phyloP scores from a whole-genome alignment of 257 asterid genomes.

The Scutellaria minor region DNA sequence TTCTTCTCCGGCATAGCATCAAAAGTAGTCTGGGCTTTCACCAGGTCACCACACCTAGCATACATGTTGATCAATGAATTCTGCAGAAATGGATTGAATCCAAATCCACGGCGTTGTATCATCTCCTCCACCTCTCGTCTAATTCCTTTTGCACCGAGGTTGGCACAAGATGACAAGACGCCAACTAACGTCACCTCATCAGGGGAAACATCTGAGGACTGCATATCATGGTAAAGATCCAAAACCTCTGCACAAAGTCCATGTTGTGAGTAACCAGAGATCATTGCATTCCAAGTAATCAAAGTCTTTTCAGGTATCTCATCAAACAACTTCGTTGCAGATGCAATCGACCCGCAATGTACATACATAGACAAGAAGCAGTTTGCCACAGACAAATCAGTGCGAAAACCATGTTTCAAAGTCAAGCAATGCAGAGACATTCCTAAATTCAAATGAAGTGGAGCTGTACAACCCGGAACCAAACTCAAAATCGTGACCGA shows the following conservation, averaged over 20 bases:
- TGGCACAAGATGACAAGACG: slow-evolving; percentile 83
- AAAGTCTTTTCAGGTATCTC: slow-evolving; percentile 54
- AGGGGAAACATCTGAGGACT: slow-evolving; percentile 50
- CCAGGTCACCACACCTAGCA: slow-evolving; percentile 85
- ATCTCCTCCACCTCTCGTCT: slow-evolving; percentile 69
- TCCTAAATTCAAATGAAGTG: slow-evolving; percentile 56
- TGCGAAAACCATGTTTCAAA: slow-evolving; percentile 51
- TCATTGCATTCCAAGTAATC: slow-evolving; percentile 97
- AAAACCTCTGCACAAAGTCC: slow-evolving; percentile 70
- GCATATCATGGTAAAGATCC: slow-evolving; percentile 75
- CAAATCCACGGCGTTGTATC: slow-evolving; percentile 48
- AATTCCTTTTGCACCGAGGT: slow-evolving; percentile 70
- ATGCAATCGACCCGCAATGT: slow-evolving; percentile 58
- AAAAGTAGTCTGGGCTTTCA: slow-evolving; percentile 64
- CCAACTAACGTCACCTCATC: slow-evolving; percentile 87
- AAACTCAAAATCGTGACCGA: slow-evolving; percentile 74
- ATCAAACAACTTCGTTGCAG: slow-evolving; percentile 64
- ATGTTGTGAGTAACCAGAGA: slow-evolving; percentile 83
- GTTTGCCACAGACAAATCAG: slow-evolving; percentile 63
- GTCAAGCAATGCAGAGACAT: slow-evolving; percentile 66
- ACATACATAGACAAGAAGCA: slow-evolving; percentile 87
- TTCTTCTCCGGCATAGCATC: slow-evolving; percentile 66
- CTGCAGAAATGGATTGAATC: slow-evolving; percentile 59
- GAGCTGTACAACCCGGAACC: slow-evolving; percentile 65
- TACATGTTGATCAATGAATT: slow-evolving; percentile 85